Percentiles rank a stretch among this genome's conserved stretches.
Conservation (phyloP, 192 early-diverging fungal species). For the Backusella mclennaniae region DNA sequence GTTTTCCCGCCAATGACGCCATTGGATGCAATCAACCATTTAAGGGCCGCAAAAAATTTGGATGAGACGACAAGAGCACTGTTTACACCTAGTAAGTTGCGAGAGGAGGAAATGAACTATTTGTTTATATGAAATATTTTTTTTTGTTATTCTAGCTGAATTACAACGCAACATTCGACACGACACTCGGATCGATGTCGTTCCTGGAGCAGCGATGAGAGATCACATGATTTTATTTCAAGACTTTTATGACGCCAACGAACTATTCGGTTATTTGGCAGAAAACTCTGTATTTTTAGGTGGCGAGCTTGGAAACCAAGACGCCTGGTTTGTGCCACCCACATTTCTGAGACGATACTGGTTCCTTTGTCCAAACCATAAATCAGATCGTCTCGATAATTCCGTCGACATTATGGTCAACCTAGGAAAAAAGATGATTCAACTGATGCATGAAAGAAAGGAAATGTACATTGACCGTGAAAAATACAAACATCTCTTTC, state of each 20-base stretch:
- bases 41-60: constrained; percentile 13
- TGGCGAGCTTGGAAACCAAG: constrained; percentile 28
- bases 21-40: constrained; percentile 17
- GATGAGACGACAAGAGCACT: constrained; percentile 7
- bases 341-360: constrained; percentile 26
- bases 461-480: constrained; percentile 31
- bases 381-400: constrained; percentile 23
- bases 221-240: constrained; percentile 34
- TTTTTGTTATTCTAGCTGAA: constrained; percentile 24
- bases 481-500: constrained; percentile 18
- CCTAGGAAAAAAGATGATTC: constrained; percentile 15
- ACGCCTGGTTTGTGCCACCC: constrained; percentile 32
- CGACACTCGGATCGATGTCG: constrained; percentile 28
- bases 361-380: constrained; percentile 32
- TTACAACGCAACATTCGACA: constrained; percentile 31
- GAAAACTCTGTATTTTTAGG: constrained; percentile 24
- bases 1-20: constrained; percentile 30
- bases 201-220: constrained; percentile 33
- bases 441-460: constrained; percentile 22
- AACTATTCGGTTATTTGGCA: constrained; percentile 20
- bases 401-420: constrained; percentile 17
- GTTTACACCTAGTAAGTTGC: constrained; percentile 22
- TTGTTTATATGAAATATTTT: not conserved
- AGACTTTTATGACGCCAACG: constrained; percentile 32
- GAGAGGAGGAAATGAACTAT: not conserved